These are phyloP conservation scores for Aspergillus luchuensis DNA, from an alignment of 2,329 filamentous ascomycete genomes.

Conservation along the genomic window DNA sequence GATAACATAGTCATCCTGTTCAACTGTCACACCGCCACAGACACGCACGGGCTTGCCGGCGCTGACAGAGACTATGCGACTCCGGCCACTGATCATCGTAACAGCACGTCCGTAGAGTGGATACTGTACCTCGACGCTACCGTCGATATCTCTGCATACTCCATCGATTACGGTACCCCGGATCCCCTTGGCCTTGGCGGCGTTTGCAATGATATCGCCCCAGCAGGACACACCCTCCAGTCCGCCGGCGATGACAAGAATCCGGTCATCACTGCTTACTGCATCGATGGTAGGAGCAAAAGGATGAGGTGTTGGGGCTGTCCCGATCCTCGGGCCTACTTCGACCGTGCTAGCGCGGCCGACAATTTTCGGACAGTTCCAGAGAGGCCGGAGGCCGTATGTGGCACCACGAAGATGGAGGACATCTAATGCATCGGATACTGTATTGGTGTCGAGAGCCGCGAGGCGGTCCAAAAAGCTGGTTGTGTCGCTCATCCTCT, in stretches of 20 bases:
- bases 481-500: too few species aligned
- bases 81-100: conserved; percentile 37
- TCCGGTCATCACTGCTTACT: conserved; percentile 22
- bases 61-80: conserved; percentile 35
- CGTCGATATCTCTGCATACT: conserved; percentile 38
- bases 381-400: conserved; percentile 25
- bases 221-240: conserved; percentile 25
- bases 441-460: conserved; percentile 25
- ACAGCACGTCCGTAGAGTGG: conserved; percentile 38
- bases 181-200: conserved; percentile 27
- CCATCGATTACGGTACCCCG: conserved; percentile 37
- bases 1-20: conserved; percentile 25
- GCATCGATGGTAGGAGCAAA: conserved; percentile 22
- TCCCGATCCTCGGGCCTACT: conserved; percentile 16
- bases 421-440: conserved; percentile 28
- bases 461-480: conserved; percentile 16
- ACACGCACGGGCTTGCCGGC: conserved; percentile 30
- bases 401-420: conserved; percentile 26
- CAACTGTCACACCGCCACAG: conserved; percentile 16
- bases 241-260: conserved; percentile 27
- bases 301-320: conserved; percentile 16
- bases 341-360: conserved; percentile 26
- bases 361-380: conserved; percentile 27
- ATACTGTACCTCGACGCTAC: conserved; percentile 35
- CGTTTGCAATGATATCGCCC: conserved; percentile 28